Conservation (phyloP, 108 stramenopile species). For the Pseudonitzschia multistriata region DNA sequence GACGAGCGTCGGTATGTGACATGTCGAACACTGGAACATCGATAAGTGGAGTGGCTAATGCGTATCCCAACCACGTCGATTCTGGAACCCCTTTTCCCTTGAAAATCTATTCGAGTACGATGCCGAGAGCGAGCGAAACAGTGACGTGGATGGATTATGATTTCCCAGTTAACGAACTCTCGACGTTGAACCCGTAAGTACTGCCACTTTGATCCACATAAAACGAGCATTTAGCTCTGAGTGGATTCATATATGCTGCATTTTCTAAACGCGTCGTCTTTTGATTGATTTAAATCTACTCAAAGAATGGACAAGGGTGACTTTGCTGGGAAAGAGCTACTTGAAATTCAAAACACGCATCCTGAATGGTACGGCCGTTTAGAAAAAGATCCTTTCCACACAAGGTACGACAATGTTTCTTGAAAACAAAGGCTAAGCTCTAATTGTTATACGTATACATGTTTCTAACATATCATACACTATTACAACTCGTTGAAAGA, state of each 20-base stretch:
- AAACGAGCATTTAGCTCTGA: neutral
- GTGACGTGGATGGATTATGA: constrained; percentile 58
- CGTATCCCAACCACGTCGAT: neutral
- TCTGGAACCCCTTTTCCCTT: constrained; percentile 58
- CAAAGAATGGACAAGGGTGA: constrained; percentile 83
- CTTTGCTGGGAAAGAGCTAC: constrained; percentile 79
- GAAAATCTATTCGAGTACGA: constrained; percentile 68
- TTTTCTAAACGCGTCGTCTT: neutral
- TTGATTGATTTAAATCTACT: neutral
- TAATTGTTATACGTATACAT: constrained; percentile 1
- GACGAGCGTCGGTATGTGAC: constrained; percentile 40
- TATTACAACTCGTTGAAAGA: constrained; percentile 27
- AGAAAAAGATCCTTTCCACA: constrained; percentile 74
- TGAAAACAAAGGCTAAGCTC: neutral
- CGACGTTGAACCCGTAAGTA: constrained; percentile 74
- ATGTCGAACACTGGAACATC: constrained; percentile 58
- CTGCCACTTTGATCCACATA: neutral
- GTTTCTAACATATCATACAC: neutral
- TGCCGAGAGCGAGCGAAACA: constrained; percentile 85
- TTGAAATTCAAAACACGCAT: constrained; percentile 61
- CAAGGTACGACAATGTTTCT: constrained; percentile 42
- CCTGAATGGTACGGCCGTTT: constrained; percentile 74
- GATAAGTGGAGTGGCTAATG: constrained; percentile 52
- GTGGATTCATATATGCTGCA: neutral
- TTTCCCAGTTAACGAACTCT: constrained; percentile 56